A percentile compares a stretch with the other conserved stretches of the same genome.
phyloP scores from a whole-genome alignment of 129 eudicot species.

The Lactuca sativa region DNA sequence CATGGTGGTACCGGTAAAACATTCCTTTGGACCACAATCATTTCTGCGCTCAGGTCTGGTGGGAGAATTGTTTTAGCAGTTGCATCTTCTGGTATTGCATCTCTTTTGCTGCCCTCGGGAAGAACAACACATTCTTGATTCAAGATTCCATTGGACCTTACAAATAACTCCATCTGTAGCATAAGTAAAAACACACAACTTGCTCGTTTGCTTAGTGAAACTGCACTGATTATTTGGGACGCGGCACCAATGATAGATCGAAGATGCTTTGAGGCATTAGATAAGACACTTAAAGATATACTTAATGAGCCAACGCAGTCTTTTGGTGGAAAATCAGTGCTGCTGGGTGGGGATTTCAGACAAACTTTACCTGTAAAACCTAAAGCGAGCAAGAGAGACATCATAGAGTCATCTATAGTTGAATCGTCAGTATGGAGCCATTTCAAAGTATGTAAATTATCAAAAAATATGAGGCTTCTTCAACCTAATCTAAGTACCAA shows the following conservation, averaged over 20 bases:
- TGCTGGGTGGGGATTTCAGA: background rate
- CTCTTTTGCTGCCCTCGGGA: background rate
- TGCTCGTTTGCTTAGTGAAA: background rate
- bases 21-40: too few relatives aligned
- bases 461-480: conserved; percentile 4
- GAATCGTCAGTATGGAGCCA: background rate
- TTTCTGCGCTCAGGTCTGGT: too few relatives aligned
- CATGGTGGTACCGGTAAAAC: too few relatives aligned
- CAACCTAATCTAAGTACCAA: background rate
- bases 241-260: background rate
- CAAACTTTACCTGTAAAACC: background rate
- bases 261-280: conserved; percentile 4
- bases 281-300: background rate
- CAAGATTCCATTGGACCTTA: background rate
- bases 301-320: background rate
- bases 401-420: background rate
- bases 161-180: background rate
- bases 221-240: conserved; percentile 2
- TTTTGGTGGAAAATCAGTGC: conserved; percentile 4
- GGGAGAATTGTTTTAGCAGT: too few relatives aligned
- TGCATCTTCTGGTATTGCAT: background rate
- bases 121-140: background rate
- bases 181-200: conserved; percentile 10
- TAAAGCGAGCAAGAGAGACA: background rate
- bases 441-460: background rate